Percentiles rank a stretch among this genome's conserved stretches.
Evolutionary conservation across 306 rosid species (phyloP).

Genomic region (Macrotyloma uniflorum): DNA sequence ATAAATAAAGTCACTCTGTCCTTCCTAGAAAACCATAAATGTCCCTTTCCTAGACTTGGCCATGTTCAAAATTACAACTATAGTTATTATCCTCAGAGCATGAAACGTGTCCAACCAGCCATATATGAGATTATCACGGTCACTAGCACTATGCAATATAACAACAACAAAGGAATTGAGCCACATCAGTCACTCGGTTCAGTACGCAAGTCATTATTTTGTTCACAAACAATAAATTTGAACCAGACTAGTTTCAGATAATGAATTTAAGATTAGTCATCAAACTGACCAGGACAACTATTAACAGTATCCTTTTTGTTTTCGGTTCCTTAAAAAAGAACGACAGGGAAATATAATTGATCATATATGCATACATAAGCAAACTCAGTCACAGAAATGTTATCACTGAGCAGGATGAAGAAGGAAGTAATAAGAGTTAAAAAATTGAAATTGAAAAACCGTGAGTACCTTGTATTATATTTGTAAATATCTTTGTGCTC

Average conservation of each 20-base stretch:
- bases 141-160: not conserved
- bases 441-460: not conserved
- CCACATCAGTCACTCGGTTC: not conserved
- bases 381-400: conserved; percentile 15
- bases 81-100: not conserved
- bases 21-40: not conserved
- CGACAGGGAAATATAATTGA: not conserved
- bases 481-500: not conserved
- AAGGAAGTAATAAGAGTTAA: not conserved
- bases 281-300: not conserved
- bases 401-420: not conserved
- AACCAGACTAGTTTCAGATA: not conserved
- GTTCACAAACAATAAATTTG: not conserved
- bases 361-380: not conserved
- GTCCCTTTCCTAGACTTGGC: not conserved
- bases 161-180: not conserved
- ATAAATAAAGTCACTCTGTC: not conserved
- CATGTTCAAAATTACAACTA: not conserved
- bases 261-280: not conserved
- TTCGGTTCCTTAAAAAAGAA: not conserved
- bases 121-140: not conserved
- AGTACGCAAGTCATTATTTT: conserved; percentile 5
- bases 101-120: not conserved
- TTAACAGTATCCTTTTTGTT: not conserved
- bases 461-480: conserved; percentile 32